Evolutionary conservation across 2,329 filamentous ascomycete species (phyloP).

Genomic region (Aureobasidium subglaciale): DNA sequence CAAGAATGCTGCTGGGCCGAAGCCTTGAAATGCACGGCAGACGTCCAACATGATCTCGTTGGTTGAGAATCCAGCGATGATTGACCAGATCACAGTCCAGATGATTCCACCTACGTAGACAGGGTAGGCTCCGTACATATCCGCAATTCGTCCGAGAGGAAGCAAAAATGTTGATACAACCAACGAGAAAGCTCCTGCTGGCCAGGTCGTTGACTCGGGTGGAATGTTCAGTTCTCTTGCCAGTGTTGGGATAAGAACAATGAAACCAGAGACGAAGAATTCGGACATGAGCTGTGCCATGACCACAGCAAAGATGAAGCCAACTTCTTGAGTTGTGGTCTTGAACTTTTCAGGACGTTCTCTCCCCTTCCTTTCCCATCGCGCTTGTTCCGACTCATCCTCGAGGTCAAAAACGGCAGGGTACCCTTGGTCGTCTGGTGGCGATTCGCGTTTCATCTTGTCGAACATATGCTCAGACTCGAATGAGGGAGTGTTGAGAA

Average conservation of each 20-base stretch:
- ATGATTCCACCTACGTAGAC: constrained; percentile 53
- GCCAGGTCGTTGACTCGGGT: constrained; percentile 53
- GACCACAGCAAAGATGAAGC: constrained; percentile 51
- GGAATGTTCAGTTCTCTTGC: constrained; percentile 58
- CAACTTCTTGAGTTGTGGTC: constrained; percentile 48
- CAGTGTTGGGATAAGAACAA: constrained; percentile 59
- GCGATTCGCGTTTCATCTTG: not conserved
- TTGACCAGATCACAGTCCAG: constrained; percentile 33
- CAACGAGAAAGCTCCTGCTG: constrained; percentile 45
- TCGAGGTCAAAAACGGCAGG: not conserved
- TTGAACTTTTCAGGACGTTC: constrained; percentile 53
- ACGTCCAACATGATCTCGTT: constrained; percentile 31
- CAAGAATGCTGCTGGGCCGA: constrained; percentile 31
- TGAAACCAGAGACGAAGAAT: constrained; percentile 72
- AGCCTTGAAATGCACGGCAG: constrained; percentile 30
- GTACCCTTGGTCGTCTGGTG: not conserved
- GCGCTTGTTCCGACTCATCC: not conserved
- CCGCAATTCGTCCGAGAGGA: constrained; percentile 40
- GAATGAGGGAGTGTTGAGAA: not conserved
- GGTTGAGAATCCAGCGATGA: constrained; percentile 28
- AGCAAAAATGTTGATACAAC: constrained; percentile 43
- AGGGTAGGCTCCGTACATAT: constrained; percentile 56
- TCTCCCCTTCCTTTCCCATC: constrained; percentile 54
- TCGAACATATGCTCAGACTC: no score
- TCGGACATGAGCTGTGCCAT: constrained; percentile 41